Percentiles rank a stretch among this genome's conserved stretches.
Evolutionary conservation across 2,329 filamentous ascomycete genomes (phyloP).

Genomic region (Akanthomyces lecanii): DNA sequence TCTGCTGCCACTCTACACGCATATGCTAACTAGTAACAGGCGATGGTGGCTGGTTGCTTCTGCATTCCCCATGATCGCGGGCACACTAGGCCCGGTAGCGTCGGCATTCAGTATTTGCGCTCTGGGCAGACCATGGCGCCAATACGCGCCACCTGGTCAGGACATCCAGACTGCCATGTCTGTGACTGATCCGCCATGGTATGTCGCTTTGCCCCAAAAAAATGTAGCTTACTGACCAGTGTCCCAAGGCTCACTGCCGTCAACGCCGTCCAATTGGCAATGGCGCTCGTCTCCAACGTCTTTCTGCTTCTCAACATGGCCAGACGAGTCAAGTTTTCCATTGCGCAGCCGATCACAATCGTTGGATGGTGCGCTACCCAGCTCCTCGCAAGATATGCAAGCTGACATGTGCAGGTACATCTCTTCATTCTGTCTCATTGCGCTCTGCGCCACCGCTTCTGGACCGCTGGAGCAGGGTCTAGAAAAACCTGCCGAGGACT

Average conservation of each 20-base stretch:
- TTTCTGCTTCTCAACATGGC: slow-evolving; percentile 88
- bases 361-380: slow-evolving; percentile 62
- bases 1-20: not conserved
- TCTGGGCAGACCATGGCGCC: slow-evolving; percentile 75
- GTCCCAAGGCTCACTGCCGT: slow-evolving; percentile 59
- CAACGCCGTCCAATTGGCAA: slow-evolving; percentile 72
- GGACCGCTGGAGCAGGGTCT: slow-evolving; percentile 45
- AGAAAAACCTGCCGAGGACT: slow-evolving; percentile 39
- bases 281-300: slow-evolving; percentile 74
- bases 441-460: slow-evolving; percentile 61
- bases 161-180: slow-evolving; percentile 46
- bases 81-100: slow-evolving; percentile 78
- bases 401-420: slow-evolving; percentile 40
- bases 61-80: slow-evolving; percentile 73
- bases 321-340: slow-evolving; percentile 68
- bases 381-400: slow-evolving; percentile 40
- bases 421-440: slow-evolving; percentile 60
- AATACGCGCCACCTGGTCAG: slow-evolving; percentile 46
- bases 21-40: slow-evolving; percentile 29
- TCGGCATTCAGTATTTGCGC: slow-evolving; percentile 86
- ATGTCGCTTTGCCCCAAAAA: slow-evolving; percentile 18
- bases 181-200: slow-evolving; percentile 68
- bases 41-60: slow-evolving; percentile 63
- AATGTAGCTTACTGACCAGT: not conserved
- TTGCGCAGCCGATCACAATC: slow-evolving; percentile 81